These are phyloP conservation scores for Hortiboletus campestris DNA, from an alignment of 768 basidiomycete genomes.

Conservation along the genomic window DNA sequence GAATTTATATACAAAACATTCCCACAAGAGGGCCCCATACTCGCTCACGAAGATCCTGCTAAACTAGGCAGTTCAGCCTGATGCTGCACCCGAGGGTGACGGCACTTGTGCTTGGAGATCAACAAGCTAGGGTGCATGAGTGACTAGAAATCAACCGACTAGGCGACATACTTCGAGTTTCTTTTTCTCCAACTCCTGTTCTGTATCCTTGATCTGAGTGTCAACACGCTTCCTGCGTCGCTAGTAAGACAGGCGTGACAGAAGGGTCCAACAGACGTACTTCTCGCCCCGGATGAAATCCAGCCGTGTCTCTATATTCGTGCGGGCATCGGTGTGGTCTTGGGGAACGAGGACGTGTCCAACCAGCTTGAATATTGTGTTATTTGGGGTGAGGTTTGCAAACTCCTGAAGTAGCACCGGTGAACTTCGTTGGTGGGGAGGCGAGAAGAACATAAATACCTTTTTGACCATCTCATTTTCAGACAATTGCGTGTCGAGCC, in stretches of 20 bases:
- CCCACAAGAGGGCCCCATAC: background rate
- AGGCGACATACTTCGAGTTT: constrained; percentile 63
- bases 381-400: constrained; percentile 63
- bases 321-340: constrained; percentile 82
- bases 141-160: constrained; percentile 1
- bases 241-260: constrained; percentile 6
- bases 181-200: constrained; percentile 75
- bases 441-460: constrained; percentile 39
- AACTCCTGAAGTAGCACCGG: constrained; percentile 65
- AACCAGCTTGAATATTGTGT: constrained; percentile 85
- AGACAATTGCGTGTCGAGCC: constrained; percentile 84
- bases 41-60: background rate
- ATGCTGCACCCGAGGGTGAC: constrained; percentile 28
- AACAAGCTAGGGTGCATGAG: constrained; percentile 47
- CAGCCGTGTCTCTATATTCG: constrained; percentile 84
- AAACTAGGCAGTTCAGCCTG: constrained; percentile 6
- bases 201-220: constrained; percentile 73
- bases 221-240: constrained; percentile 73
- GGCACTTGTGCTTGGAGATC: constrained; percentile 62
- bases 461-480: constrained; percentile 94
- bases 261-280: constrained; percentile 41
- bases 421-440: background rate
- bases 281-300: constrained; percentile 88
- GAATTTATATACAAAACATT: background rate
- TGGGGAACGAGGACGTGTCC: constrained; percentile 91